Percentiles rank a stretch among this genome's conserved stretches.
These are phyloP conservation scores for Saccharum spontaneum DNA, from an alignment of 176 grass and related monocot species.

Conservation along the genomic window DNA sequence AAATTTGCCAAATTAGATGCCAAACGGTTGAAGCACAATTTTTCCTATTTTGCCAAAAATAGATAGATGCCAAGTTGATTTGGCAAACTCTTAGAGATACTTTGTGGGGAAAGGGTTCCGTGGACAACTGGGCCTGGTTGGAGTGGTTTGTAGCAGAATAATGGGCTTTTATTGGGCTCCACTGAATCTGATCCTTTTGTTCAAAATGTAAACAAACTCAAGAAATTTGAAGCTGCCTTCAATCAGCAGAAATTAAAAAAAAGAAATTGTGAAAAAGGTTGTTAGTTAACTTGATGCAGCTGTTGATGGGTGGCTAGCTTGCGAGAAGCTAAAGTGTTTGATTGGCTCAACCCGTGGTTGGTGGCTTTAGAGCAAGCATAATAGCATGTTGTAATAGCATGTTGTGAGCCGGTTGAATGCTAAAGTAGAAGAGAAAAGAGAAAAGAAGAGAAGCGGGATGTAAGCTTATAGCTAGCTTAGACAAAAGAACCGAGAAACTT, in stretches of 20 bases:
- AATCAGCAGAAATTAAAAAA: background rate
- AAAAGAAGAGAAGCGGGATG: no score
- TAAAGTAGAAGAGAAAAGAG: no score
- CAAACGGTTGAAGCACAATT: no score
- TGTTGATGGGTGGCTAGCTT: background rate
- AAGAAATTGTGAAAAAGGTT: background rate
- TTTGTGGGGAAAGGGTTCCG: background rate
- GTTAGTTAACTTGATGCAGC: background rate
- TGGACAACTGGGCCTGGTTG: background rate
- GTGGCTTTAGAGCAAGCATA: background rate
- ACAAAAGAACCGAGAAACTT: no score
- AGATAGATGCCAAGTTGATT: no score
- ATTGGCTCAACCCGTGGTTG: background rate
- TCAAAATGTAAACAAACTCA: background rate
- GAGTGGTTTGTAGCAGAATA: background rate
- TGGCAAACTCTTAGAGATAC: no score
- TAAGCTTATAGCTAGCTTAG: no score
- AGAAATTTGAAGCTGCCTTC: background rate
- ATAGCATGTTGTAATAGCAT: no score
- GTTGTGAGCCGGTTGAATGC: no score
- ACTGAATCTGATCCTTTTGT: background rate
- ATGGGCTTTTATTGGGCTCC: slow-evolving; percentile 10
- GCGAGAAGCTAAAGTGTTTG: background rate
- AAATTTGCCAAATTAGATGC: no score
- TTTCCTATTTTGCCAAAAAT: no score